Evolutionary conservation across 768 basidiomycete genomes (phyloP).

Genomic region (Tulasnella calospora): DNA sequence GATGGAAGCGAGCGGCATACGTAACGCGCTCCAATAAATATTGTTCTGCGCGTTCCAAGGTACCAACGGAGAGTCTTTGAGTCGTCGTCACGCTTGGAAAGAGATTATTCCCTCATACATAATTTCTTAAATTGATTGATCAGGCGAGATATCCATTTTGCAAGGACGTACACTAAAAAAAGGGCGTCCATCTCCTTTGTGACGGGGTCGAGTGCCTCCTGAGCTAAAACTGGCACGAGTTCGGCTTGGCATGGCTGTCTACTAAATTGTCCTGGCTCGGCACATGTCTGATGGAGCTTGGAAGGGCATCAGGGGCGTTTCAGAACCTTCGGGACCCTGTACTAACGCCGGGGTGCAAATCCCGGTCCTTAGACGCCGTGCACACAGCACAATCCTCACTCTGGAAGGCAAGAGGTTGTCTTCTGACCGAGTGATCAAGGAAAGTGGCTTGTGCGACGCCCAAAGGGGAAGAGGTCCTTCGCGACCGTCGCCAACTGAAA

Average conservation of each 20-base stretch:
- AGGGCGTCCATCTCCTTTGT: too few relatives aligned
- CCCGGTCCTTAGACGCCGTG: not conserved
- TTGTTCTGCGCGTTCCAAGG: too few relatives aligned
- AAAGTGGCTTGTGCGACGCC: not conserved
- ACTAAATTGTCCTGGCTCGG: not conserved
- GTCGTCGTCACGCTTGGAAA: too few relatives aligned
- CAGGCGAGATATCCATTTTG: too few relatives aligned
- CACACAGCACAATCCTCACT: not conserved
- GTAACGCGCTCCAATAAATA: too few relatives aligned
- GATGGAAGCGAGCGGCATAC: too few relatives aligned
- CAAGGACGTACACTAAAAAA: too few relatives aligned
- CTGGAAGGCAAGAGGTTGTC: not conserved
- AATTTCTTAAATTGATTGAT: too few relatives aligned
- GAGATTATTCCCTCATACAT: too few relatives aligned
- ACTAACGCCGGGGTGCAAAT: not conserved
- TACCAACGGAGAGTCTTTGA: too few relatives aligned
- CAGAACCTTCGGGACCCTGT: not conserved
- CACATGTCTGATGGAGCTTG: not conserved
- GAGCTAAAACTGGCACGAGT: too few relatives aligned
- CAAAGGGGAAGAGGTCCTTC: not conserved
- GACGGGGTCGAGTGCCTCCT: too few relatives aligned
- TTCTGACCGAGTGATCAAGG: not conserved
- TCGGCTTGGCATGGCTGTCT: not conserved
- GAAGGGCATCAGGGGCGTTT: not conserved
- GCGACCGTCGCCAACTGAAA: not conserved